A percentile compares a stretch with the other conserved stretches of the same genome.
Conservation (phyloP, 345 rosid species). For the Mallotus nudiflorus region DNA sequence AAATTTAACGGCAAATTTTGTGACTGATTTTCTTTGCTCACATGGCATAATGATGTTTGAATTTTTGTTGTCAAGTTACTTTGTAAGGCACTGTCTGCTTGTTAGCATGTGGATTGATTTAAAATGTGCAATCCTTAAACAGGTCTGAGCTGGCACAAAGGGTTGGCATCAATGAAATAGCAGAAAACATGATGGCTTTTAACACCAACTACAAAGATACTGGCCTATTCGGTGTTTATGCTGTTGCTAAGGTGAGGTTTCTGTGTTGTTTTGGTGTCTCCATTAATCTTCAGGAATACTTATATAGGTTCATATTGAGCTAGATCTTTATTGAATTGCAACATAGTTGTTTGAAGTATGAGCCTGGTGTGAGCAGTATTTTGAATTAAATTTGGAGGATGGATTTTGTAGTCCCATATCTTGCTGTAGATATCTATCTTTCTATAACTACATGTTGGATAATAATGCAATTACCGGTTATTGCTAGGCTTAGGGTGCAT, state of each 20-base stretch:
- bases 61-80: neutral
- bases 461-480: no score
- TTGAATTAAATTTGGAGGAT: neutral
- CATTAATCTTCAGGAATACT: neutral
- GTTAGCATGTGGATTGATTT: neutral
- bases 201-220: constrained; percentile 99
- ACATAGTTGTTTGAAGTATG: neutral
- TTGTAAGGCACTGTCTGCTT: neutral
- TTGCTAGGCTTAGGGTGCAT: neutral
- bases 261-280: neutral
- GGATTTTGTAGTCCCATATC: neutral
- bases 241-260: constrained; percentile 83
- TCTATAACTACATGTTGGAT: neutral
- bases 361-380: neutral
- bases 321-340: no score
- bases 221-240: constrained; percentile 96
- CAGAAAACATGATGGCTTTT: constrained; percentile 97
- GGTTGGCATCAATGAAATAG: constrained; percentile 81
- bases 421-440: neutral
- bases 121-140: constrained; percentile 23
- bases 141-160: constrained; percentile 90
- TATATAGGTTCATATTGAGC: no score
- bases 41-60: neutral
- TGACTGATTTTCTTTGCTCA: neutral
- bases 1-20: neutral